Conservation (phyloP, 805 yeast genomes). For the Kregervanrija fluxuum region DNA sequence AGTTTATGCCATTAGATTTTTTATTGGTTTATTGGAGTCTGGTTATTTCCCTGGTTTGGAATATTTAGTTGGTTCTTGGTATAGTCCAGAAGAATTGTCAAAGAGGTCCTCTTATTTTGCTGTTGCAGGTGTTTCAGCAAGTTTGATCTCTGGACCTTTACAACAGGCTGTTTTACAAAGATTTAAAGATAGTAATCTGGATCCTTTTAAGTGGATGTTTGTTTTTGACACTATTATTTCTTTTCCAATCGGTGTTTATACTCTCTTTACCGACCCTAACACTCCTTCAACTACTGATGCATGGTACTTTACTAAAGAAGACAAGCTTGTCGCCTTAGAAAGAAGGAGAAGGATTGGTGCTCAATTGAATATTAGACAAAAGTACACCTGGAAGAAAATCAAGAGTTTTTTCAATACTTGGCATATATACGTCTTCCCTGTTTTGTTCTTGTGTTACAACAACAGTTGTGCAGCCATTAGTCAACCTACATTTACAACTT, state of each 20-base stretch:
- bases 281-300: slow-evolving; percentile 40
- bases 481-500: slow-evolving; percentile 37
- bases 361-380: slow-evolving; percentile 30
- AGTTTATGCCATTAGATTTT: slow-evolving; percentile 52
- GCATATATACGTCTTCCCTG: slow-evolving; percentile 41
- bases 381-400: slow-evolving; percentile 33
- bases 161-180: slow-evolving; percentile 49
- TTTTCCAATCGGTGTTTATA: slow-evolving; percentile 49
- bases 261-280: slow-evolving; percentile 52
- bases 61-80: slow-evolving; percentile 51
- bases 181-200: slow-evolving; percentile 36
- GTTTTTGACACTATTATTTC: slow-evolving; percentile 55
- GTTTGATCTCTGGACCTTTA: slow-evolving; percentile 51
- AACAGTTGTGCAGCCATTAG: slow-evolving; percentile 27
- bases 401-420: slow-evolving; percentile 37
- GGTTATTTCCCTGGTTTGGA: slow-evolving; percentile 56
- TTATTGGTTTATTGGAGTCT: slow-evolving; percentile 61
- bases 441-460: slow-evolving; percentile 32
- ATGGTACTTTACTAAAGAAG: slow-evolving; percentile 23
- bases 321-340: slow-evolving; percentile 35
- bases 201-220: slow-evolving; percentile 65
- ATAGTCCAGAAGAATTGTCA: slow-evolving; percentile 45
- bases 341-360: slow-evolving; percentile 37
- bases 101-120: slow-evolving; percentile 55
- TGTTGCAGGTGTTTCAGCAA: slow-evolving; percentile 51